These are phyloP conservation scores for Penicillium palitans DNA, from an alignment of 2,329 filamentous ascomycete genomes.

Conservation along the genomic window DNA sequence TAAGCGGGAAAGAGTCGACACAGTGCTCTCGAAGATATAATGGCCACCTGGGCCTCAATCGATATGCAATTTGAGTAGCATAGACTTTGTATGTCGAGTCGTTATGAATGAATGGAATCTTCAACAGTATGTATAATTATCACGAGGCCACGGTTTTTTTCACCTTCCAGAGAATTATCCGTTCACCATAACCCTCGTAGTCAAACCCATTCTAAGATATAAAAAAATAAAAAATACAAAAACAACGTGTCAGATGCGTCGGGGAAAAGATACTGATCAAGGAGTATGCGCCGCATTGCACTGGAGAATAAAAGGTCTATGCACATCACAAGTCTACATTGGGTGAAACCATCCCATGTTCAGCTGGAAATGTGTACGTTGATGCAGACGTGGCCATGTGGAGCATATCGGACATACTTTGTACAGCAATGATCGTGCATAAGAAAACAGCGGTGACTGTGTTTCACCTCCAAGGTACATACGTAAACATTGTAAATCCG, in stretches of 20 bases:
- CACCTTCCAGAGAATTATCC: too few relatives aligned
- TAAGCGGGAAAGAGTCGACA: too few relatives aligned
- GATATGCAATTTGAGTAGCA: too few relatives aligned
- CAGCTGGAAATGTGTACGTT: neutral
- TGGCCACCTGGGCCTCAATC: too few relatives aligned
- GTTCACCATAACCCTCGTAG: neutral
- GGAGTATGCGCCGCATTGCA: neutral
- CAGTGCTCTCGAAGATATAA: too few relatives aligned
- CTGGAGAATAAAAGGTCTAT: neutral
- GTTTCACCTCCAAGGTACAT: conserved; percentile 3
- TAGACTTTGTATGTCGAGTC: too few relatives aligned
- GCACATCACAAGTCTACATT: conserved; percentile 11
- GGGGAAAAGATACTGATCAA: conserved; percentile 9
- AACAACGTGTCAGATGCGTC: neutral
- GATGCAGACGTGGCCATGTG: conserved; percentile 13
- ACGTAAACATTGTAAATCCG: conserved; percentile 13
- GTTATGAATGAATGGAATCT: too few relatives aligned
- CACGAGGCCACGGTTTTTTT: too few relatives aligned
- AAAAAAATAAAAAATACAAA: neutral
- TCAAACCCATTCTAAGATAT: neutral
- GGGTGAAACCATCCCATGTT: conserved; percentile 20
- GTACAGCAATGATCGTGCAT: neutral
- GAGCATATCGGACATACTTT: neutral
- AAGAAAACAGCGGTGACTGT: conserved; percentile 26
- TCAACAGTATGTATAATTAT: too few relatives aligned